These are phyloP conservation scores for Xylariaceae sp. DNA, from an alignment of 2,329 filamentous ascomycete genomes.

Conservation along the genomic window DNA sequence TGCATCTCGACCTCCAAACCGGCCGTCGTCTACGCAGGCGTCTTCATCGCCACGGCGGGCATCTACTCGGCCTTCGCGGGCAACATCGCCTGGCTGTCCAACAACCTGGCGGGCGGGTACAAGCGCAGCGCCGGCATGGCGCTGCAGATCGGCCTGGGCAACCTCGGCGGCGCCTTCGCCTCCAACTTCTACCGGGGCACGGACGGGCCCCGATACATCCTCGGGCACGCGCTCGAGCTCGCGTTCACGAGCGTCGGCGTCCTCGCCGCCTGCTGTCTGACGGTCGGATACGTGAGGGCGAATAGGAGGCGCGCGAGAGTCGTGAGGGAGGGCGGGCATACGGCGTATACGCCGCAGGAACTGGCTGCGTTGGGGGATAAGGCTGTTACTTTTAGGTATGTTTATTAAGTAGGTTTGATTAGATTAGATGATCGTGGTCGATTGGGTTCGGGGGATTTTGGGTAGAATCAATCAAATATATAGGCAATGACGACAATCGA, in stretches of 20 bases:
- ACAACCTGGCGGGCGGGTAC: slow-evolving; percentile 63
- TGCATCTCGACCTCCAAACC: slow-evolving; percentile 55
- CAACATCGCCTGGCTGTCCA: slow-evolving; percentile 71
- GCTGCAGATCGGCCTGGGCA: slow-evolving; percentile 57
- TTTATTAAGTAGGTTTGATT: slow-evolving; percentile 36
- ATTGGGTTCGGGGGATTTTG: too few species aligned
- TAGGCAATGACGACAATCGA: too few species aligned
- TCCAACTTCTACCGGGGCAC: slow-evolving; percentile 62
- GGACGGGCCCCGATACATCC: slow-evolving; percentile 43
- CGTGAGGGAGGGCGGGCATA: slow-evolving; percentile 39
- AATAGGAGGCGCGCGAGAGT: slow-evolving; percentile 53
- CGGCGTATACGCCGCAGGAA: slow-evolving; percentile 39
- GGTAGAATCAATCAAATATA: too few species aligned
- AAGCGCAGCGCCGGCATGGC: slow-evolving; percentile 65
- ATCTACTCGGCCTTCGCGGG: slow-evolving; percentile 79
- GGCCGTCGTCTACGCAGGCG: slow-evolving; percentile 63
- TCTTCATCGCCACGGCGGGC: slow-evolving; percentile 69
- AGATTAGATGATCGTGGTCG: too few species aligned
- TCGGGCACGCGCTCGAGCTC: slow-evolving; percentile 47
- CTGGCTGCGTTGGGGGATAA: slow-evolving; percentile 55
- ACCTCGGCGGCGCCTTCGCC: slow-evolving; percentile 58
- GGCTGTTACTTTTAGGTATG: slow-evolving; percentile 59
- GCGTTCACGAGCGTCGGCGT: slow-evolving; percentile 44
- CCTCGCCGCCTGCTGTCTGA: slow-evolving; percentile 38
- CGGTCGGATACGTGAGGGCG: slow-evolving; percentile 48